Evolutionary conservation across 306 rosid genomes (phyloP), one percentile per base, ranked within the genome.

Genomic region (Lathyrus sativus): DNA sequence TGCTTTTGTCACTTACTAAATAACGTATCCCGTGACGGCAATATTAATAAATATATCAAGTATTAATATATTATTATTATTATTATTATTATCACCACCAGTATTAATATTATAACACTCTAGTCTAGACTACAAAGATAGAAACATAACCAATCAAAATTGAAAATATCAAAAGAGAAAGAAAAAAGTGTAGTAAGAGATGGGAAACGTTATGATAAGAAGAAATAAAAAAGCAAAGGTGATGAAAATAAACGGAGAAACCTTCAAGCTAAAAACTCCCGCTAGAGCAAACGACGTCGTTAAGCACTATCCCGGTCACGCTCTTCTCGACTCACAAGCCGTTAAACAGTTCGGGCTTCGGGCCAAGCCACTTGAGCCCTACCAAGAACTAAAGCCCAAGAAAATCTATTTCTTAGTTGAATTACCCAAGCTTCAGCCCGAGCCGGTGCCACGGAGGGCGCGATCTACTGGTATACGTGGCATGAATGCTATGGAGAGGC

Each of bases 171-270:
- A 7, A 24, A 54, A 54, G 37, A 12, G 17, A 6, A 45, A 49
- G 2, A 13, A 39, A 22, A 18, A 1, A 19, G 26, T 2, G 8
- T 12, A 22, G 28, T 7, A 14, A 45, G 45, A 60, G 35, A 91
- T 91, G 98, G 98, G 98, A 29, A 91, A 91, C 83, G 66, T 70
- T 6, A 19, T 90, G 1, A 24, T 90, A 0, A 87, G 87, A 64
- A 76, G 92, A 31, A 82, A 81, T 55, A 87, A 56, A 31, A 85
- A 68, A 70, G 88, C 87, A 22, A 91, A 91, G 72, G 89, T 91
- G 43, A 87, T 91, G 98, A 91, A 84, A 63, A 76, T 85, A 38
- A 80, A 84, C 17, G 98, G 98, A 0, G 98, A 91, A 68, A 87
- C 85, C 37, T 56, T 89, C 73, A 85, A 89, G 71, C 29, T 85